phyloP scores from a whole-genome alignment of 441 rosid species.

The Arabidopsis hybrid region DNA sequence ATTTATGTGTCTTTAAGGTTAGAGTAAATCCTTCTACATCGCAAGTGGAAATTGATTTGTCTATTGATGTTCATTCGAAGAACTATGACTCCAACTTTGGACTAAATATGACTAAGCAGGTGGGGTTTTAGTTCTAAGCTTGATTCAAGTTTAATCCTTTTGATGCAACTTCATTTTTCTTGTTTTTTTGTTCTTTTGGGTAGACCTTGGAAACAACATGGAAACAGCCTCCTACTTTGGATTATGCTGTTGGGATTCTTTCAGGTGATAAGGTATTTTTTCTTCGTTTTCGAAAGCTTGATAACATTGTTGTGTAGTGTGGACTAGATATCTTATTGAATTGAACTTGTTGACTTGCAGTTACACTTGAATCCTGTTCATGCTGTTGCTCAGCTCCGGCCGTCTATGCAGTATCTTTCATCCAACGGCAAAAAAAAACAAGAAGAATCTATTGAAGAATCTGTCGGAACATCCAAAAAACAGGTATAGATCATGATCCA shows the following conservation, averaged over 20 bases:
- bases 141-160: constrained; percentile 30
- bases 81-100: constrained; percentile 61
- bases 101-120: constrained; percentile 68
- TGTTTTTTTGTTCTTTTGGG: constrained; percentile 1
- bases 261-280: constrained; percentile 71
- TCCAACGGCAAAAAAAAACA: constrained; percentile 54
- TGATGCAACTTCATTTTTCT: constrained; percentile 21
- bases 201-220: constrained; percentile 71
- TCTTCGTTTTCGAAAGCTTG: constrained; percentile 20
- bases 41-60: constrained; percentile 78
- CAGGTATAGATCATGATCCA: constrained; percentile 51
- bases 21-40: constrained; percentile 66
- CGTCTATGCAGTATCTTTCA: constrained; percentile 60
- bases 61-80: constrained; percentile 58
- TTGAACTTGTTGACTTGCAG: constrained; percentile 55
- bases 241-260: constrained; percentile 81
- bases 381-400: constrained; percentile 89
- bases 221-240: constrained; percentile 52
- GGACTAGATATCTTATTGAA: constrained; percentile 13
- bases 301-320: constrained; percentile 30
- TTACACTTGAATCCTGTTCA: constrained; percentile 83
- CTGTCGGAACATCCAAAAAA: constrained; percentile 64
- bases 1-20: constrained; percentile 54
- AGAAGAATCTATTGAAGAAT: constrained; percentile 45
- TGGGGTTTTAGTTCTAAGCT: constrained; percentile 37